Percentiles rank a stretch among this genome's conserved stretches.
These are phyloP conservation scores for Pseudocercospora eumusae DNA, from an alignment of 2,329 filamentous ascomycete genomes.

Conservation along the genomic window DNA sequence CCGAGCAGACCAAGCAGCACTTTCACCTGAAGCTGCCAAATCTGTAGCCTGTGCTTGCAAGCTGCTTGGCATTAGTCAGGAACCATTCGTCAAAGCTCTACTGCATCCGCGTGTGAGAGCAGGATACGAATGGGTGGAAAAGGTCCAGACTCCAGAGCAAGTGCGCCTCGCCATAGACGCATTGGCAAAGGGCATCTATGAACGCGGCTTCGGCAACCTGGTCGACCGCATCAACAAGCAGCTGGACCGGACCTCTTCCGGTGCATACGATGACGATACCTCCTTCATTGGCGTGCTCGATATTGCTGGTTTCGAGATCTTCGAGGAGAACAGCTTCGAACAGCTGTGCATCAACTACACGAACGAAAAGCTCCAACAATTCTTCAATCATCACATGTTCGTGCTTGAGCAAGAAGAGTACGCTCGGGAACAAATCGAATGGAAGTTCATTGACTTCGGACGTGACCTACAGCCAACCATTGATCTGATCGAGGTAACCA, in stretches of 20 bases:
- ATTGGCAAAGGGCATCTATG: slow-evolving; percentile 94
- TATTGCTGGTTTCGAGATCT: slow-evolving; percentile 99
- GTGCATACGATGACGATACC: slow-evolving; percentile 80
- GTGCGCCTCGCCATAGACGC: slow-evolving; percentile 88
- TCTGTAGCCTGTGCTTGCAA: slow-evolving; percentile 78
- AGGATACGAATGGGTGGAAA: slow-evolving; percentile 96
- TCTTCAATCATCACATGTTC: slow-evolving; percentile 99
- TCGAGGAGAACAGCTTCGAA: slow-evolving; percentile 97
- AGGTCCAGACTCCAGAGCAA: slow-evolving; percentile 95
- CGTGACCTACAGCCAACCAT: slow-evolving; percentile 97
- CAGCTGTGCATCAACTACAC: slow-evolving; percentile 99
- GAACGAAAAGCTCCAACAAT: slow-evolving; percentile 98
- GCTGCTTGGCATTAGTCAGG: slow-evolving; percentile 78
- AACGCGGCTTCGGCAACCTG: slow-evolving; percentile 89
- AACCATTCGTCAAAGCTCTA: slow-evolving; percentile 83
- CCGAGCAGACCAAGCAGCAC: slow-evolving; percentile 82
- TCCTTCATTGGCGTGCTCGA: slow-evolving; percentile 97
- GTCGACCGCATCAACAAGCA: slow-evolving; percentile 90
- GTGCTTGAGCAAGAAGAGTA: slow-evolving; percentile 98
- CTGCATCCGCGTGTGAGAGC: slow-evolving; percentile 94
- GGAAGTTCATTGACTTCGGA: slow-evolving; percentile 99
- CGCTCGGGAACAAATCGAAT: slow-evolving; percentile 94
- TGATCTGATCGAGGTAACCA: slow-evolving; percentile 91
- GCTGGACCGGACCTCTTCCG: slow-evolving; percentile 71
- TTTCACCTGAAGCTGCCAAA: slow-evolving; percentile 72